Evolutionary conservation across 306 rosid species (phyloP).

Genomic region (Prunus fruticosa): DNA sequence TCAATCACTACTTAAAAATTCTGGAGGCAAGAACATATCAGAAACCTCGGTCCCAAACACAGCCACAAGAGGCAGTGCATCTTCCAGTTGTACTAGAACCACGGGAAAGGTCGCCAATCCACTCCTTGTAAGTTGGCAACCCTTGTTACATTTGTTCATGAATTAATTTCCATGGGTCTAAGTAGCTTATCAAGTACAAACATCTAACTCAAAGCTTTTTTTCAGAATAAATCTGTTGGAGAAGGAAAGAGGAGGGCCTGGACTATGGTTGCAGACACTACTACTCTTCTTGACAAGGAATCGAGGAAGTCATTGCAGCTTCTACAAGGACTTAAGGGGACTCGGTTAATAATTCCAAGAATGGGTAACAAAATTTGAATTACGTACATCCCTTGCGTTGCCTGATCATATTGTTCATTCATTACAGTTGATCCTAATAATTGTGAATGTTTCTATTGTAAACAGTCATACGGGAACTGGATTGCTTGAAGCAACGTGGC

Average conservation of each 20-base stretch:
- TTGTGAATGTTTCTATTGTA: constrained; percentile 12
- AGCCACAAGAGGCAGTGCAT: constrained; percentile 32
- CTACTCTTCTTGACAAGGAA: constrained; percentile 73
- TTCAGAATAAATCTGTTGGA: constrained; percentile 40
- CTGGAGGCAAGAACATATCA: constrained; percentile 32
- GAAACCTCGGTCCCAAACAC: constrained; percentile 28
- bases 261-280: constrained; percentile 71
- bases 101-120: constrained; percentile 18
- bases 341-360: constrained; percentile 69
- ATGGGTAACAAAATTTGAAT: constrained; percentile 49
- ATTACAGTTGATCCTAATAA: neutral
- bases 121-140: constrained; percentile 37
- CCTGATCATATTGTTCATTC: neutral
- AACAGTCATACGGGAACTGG: constrained; percentile 69
- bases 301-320: constrained; percentile 78
- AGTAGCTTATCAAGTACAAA: constrained; percentile 6
- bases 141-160: constrained; percentile 11
- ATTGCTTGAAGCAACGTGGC: constrained; percentile 42
- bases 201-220: constrained; percentile 21
- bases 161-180: constrained; percentile 9
- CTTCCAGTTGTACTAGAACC: constrained; percentile 24
- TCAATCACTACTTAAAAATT: constrained; percentile 32
- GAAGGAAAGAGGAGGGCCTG: constrained; percentile 44
- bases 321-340: constrained; percentile 76
- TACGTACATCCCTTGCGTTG: constrained; percentile 1